Base-by-base conservation (phyloP, 129 eudicot genomes). In the Centella asiatica region DNA sequence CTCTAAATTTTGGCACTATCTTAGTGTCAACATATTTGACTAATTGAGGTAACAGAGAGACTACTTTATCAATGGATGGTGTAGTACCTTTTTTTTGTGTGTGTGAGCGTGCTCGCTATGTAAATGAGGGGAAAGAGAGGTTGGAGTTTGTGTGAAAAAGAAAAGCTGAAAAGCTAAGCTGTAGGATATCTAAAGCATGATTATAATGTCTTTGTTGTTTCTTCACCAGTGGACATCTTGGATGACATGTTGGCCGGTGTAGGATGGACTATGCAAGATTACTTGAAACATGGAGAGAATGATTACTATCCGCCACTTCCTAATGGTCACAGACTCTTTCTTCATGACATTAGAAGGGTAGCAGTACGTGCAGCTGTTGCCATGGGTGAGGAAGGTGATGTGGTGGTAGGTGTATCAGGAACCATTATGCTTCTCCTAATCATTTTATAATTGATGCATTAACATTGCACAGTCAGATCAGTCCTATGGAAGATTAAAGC, bases 361-460 rank as follows among this genome's bases (percentile, higher is more conserved):
- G 99, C 96, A 18, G 99, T 92, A 44, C 90, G 99, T 54, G 80
- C 88, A 60, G 96, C 94, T 62, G 99, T 92, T 37, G 99, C 99
- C 57, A 92, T 92, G 99, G 96, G 99, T 25, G 99, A 92, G 72
- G 99, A 87, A 81, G 99, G 99, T 31, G 99, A 92, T 51, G 66
- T 90, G 45, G 98, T 90, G 67, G 98, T 87, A 81, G 79, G 98
- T 84, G 26, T 22, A 64, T 14, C 18, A 6, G 14, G 3, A 47
- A 22, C 14, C 36, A 22, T 25, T 24, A 37, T 64, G 8, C 31
- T 32, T 52, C 51, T 61, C 31, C 26, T 52, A n/a, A 28, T 49
- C 52, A 26, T 15, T 68, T 33, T 31, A 45, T 28, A 23, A 23
- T 20, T 47, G 6, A 58, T 1, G 12, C 10, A 55, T 33, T 8